These are phyloP conservation scores for Melampsora americana DNA, from an alignment of 1,284 basidiomycete genomes.

Conservation along the genomic window DNA sequence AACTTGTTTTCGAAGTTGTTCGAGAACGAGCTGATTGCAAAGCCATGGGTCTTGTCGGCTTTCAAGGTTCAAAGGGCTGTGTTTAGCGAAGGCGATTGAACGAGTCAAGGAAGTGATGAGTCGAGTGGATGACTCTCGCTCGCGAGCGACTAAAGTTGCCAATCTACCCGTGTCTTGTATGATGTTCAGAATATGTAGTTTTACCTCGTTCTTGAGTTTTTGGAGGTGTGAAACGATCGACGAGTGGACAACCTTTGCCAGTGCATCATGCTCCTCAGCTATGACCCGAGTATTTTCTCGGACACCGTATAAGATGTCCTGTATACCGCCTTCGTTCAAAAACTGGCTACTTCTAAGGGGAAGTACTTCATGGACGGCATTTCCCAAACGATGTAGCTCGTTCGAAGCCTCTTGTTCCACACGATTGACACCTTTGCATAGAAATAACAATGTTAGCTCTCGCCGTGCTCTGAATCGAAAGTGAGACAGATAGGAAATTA, in stretches of 20 bases:
- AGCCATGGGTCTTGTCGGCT: conserved; percentile 79
- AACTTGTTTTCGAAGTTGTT: conserved; percentile 82
- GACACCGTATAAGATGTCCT: conserved; percentile 91
- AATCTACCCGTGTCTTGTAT: conserved; percentile 65
- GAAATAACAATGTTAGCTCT: conserved; percentile 49
- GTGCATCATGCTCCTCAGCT: conserved; percentile 93
- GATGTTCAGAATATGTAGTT: conserved; percentile 82
- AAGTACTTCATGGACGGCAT: conserved; percentile 96
- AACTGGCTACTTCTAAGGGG: conserved; percentile 85
- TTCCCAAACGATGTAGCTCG: conserved; percentile 92
- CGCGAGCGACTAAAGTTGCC: conserved; percentile 85
- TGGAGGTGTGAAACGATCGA: conserved; percentile 97
- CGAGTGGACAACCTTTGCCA: conserved; percentile 91
- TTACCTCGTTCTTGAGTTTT: conserved; percentile 89
- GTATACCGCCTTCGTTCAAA: conserved; percentile 73
- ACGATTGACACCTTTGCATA: conserved; percentile 77
- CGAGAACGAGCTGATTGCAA: conserved; percentile 73
- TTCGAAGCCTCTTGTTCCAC: conserved; percentile 92
- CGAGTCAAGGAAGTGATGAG: conserved; percentile 83
- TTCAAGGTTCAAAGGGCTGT: conserved; percentile 83
- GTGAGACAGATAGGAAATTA: background rate
- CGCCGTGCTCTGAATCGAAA: background rate
- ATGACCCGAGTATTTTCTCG: conserved; percentile 86
- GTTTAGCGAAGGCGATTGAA: conserved; percentile 85
- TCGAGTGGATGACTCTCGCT: conserved; percentile 83